Base-by-base conservation (phyloP, 176 grass and related monocot species). In the bread wheat (Triticum aestivum) region DNA sequence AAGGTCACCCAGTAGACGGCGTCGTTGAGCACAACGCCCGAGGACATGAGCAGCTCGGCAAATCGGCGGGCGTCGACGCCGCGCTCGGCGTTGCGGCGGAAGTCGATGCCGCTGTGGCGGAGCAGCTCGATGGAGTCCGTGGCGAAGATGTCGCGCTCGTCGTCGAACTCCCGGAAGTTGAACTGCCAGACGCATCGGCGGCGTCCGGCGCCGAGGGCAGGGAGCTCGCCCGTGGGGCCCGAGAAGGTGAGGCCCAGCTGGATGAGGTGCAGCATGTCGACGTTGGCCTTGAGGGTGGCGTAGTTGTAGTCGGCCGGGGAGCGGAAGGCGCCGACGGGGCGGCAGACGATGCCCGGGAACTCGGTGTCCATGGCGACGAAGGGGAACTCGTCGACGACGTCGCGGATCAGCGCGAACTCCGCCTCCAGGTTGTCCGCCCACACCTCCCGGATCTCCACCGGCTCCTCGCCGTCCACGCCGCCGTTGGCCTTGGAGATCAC, bases 331-430 rank as follows among this genome's bases (percentile, higher is more conserved):
- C 97, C 97, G 2, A 96, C 88, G 42, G 97, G 92, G 51, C 97
- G 94, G 84, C 88, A 91, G 34, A 98, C 97, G 71, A 93, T 90
- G 41, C 97, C 96, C 0, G 96, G 96, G 82, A 98, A 98, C 92
- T 98, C 96, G 15, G 96, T 98, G 87, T 98, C 96, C 97, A 98
- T 98, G 12, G 97, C 97, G 37, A 98, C 97, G 86, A 91, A 98
- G 2, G 94, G 90, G 71, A 90, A 98, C 65, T 96, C 92, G 58
- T 98, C 94, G 64, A 98, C 97, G 69, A 98, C 86, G 79, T 96
- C 92, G 15, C 93, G 90, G 78, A 98, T 98, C 72, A 98, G 94
- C 80, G 87, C 87, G 79, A 98, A 96, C 89, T 98, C 97, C 58
- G 85, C 71, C 67, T 92, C 92, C 51, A 98, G 87, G 65, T 96